These are phyloP conservation scores for Fonsecaea erecta DNA, from an alignment of 2,329 filamentous ascomycete species.

Conservation along the genomic window DNA sequence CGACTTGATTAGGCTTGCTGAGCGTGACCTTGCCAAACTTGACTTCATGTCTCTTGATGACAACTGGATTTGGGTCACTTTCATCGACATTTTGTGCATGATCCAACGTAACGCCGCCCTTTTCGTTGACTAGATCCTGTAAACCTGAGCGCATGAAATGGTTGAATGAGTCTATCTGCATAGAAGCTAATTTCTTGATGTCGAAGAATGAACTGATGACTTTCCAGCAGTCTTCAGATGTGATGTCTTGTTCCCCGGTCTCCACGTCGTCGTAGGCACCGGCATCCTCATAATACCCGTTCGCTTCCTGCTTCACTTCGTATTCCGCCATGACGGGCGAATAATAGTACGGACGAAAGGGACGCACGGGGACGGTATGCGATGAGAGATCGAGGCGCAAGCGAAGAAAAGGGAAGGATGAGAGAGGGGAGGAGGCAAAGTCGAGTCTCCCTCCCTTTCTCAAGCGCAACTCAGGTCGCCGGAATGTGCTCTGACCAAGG, in stretches of 20 bases:
- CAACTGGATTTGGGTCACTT: slow-evolving; percentile 74
- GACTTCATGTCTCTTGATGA: slow-evolving; percentile 90
- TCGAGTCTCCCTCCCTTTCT: slow-evolving; percentile 7
- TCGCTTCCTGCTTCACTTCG: slow-evolving; percentile 42
- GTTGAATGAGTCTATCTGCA: slow-evolving; percentile 98
- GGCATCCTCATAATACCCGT: slow-evolving; percentile 65
- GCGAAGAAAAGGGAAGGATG: slow-evolving; percentile 1
- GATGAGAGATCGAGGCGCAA: background rate
- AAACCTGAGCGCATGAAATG: slow-evolving; percentile 94
- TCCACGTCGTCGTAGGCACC: slow-evolving; percentile 71
- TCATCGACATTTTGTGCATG: slow-evolving; percentile 80
- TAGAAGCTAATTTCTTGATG: slow-evolving; percentile 90
- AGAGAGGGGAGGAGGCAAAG: background rate
- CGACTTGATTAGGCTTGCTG: slow-evolving; percentile 86
- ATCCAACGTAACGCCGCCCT: slow-evolving; percentile 88
- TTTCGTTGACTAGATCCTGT: slow-evolving; percentile 91
- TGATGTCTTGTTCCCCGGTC: slow-evolving; percentile 71
- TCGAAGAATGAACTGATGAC: slow-evolving; percentile 98
- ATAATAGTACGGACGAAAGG: background rate
- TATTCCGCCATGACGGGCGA: slow-evolving; percentile 56
- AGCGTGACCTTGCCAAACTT: slow-evolving; percentile 91
- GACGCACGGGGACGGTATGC: background rate
- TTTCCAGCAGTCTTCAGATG: slow-evolving; percentile 96
- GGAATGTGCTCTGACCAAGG: slow-evolving; percentile 19
- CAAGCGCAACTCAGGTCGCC: slow-evolving; percentile 11